Conservation (phyloP, 1,139 yeast species). For the Candida glucosophila region DNA sequence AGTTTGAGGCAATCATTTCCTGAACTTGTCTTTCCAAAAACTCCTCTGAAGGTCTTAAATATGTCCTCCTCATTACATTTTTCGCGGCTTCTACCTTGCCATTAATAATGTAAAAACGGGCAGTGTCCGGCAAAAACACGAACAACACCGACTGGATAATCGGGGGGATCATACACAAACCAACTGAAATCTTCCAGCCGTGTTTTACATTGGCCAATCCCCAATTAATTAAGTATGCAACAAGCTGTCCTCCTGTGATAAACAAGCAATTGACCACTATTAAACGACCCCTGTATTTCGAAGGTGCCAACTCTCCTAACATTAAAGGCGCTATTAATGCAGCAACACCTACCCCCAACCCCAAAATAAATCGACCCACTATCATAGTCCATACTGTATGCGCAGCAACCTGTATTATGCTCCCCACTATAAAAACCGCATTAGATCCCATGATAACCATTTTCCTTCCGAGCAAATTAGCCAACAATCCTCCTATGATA, state of each 20-base stretch:
- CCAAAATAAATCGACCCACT: conserved; percentile 83
- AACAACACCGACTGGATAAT: conserved; percentile 68
- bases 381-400: conserved; percentile 85
- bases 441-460: conserved; percentile 75
- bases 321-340: conserved; percentile 85
- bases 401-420: conserved; percentile 74
- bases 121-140: conserved; percentile 89
- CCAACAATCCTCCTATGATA: conserved; percentile 64
- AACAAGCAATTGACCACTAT: conserved; percentile 62
- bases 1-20: conserved; percentile 49
- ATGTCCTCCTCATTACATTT: conserved; percentile 51
- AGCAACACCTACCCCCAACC: conserved; percentile 94
- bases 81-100: conserved; percentile 60
- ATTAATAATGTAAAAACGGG: conserved; percentile 74
- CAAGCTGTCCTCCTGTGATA: conserved; percentile 84
- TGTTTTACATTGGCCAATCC: conserved; percentile 64
- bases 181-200: conserved; percentile 93
- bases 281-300: conserved; percentile 81
- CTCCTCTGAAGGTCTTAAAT: conserved; percentile 47
- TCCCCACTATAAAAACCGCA: conserved; percentile 71
- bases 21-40: conserved; percentile 49
- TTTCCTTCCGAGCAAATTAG: conserved; percentile 78
- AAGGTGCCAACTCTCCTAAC: conserved; percentile 87
- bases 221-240: conserved; percentile 91
- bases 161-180: conserved; percentile 83